These are phyloP conservation scores for Amyloporia xantha DNA, from an alignment of 768 basidiomycete genomes.

Conservation along the genomic window DNA sequence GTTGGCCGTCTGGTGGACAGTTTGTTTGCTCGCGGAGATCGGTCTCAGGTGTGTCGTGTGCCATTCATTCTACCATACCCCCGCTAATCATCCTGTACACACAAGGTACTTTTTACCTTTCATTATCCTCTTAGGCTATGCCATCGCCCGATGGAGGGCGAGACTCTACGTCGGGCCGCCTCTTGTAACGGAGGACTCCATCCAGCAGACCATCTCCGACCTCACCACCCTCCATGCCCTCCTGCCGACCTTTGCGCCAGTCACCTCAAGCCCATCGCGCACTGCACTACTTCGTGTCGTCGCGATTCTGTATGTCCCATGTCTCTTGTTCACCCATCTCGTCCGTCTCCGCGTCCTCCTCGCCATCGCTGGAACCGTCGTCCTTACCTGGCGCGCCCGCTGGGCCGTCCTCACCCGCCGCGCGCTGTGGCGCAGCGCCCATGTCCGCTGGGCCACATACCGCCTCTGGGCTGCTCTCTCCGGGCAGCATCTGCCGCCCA, in stretches of 20 bases:
- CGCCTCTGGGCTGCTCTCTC: slow-evolving; percentile 43
- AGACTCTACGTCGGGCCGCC: slow-evolving; percentile 16
- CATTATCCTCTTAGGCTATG: slow-evolving; percentile 34
- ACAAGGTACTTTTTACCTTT: slow-evolving; percentile 55
- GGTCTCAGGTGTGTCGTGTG: slow-evolving; percentile 32
- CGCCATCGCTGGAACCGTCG: slow-evolving; percentile 49
- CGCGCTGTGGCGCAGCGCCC: slow-evolving; percentile 57
- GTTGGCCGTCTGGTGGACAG: slow-evolving; percentile 70
- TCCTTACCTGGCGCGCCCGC: slow-evolving; percentile 60
- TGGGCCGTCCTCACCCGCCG: slow-evolving; percentile 53
- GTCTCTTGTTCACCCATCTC: slow-evolving; percentile 55
- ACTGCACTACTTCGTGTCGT: slow-evolving; percentile 46
- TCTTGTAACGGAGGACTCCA: slow-evolving; percentile 46
- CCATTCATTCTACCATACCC: neutral
- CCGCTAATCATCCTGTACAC: neutral
- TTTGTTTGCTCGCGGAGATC: slow-evolving; percentile 48
- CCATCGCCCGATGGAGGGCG: slow-evolving; percentile 22
- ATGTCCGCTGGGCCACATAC: slow-evolving; percentile 60
- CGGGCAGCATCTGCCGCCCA: slow-evolving; percentile 43
- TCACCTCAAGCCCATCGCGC: slow-evolving; percentile 23
- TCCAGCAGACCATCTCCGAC: slow-evolving; percentile 55
- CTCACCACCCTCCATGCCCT: slow-evolving; percentile 58
- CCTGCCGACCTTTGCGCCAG: slow-evolving; percentile 35
- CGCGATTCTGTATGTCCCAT: slow-evolving; percentile 55
- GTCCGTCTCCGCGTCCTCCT: slow-evolving; percentile 57